Evolutionary conservation across 2,329 filamentous ascomycete genomes (phyloP), one percentile per base, ranked within the genome.

Genomic region (Colletotrichum simmondsii): DNA sequence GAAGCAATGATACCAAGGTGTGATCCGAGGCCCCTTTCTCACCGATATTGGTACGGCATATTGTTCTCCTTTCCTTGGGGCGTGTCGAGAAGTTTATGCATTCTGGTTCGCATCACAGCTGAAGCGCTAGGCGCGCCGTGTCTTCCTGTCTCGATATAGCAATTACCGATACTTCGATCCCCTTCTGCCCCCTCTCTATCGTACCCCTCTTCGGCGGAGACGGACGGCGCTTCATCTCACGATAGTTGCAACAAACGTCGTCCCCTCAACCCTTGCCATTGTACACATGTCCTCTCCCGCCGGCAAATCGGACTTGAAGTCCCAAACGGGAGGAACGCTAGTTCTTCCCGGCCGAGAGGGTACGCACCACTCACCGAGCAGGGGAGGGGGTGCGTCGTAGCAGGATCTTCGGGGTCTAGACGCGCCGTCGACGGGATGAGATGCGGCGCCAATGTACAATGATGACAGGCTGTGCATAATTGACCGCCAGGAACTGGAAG

Each of bases 321-420:
- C 59, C 69, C 69, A 72, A 72, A 72, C 26, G 59, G 65, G 58
- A 72, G 65, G 69, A 54, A 69, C 69, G 59, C 69, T 69, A 60
- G 26, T 16, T 11, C 37, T 59, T 37, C 53, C 69, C 59, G 52
- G 42, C 54, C 59, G 42, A 30, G 54, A 22, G n/a, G 22, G 10
- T 42, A 42, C 42, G 19, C 16, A 46, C 42, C 26, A 14, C 22
- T 19, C 24, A 56, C 59, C 19, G 58, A 58, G 69, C 53, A 14
- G 42, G 16, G 49, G 32, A 46, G 8, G 56, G 56, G 22, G 56
- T 19, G 32, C 52, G 24, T 19, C 22, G 28, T 28, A 32, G 56
- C 59, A 56, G 68, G 69, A 64, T 59, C 46, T 24, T 69, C 59
- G 59, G 63, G 65, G 59, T 64, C 69, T 72, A 69, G 65, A 69